A percentile compares a stretch with the other conserved stretches of the same genome.
Conservation (phyloP, 371 early-diverging fungal genomes). For the Mucor sp. region DNA sequence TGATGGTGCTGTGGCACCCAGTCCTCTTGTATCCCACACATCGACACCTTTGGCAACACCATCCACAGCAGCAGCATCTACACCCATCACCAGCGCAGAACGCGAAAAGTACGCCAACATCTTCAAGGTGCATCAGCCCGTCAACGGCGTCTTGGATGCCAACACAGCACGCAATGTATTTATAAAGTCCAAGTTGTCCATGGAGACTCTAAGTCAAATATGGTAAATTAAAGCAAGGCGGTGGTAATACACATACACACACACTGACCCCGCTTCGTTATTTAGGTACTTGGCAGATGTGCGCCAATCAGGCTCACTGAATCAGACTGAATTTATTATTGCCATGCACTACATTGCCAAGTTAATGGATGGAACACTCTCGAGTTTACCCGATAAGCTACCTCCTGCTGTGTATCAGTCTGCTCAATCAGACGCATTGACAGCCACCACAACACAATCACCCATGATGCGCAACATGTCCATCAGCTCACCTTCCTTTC, state of each 20-base stretch:
- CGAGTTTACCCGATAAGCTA: constrained; percentile 60
- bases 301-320: constrained; percentile 66
- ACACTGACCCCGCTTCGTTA: background rate
- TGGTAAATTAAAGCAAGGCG: constrained; percentile 35
- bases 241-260: background rate
- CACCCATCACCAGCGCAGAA: constrained; percentile 32
- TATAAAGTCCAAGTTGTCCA: constrained; percentile 47
- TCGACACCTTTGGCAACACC: background rate
- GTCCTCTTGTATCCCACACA: constrained; percentile 24
- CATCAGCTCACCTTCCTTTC: constrained; percentile 7
- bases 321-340: constrained; percentile 74
- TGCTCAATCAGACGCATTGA: constrained; percentile 18
- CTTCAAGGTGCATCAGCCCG: constrained; percentile 45
- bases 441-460: constrained; percentile 11
- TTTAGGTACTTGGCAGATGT: constrained; percentile 73
- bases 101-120: constrained; percentile 48
- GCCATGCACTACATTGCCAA: constrained; percentile 84
- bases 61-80: background rate
- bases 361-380: constrained; percentile 68
- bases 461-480: constrained; percentile 20
- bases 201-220: constrained; percentile 46
- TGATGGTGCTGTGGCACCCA: constrained; percentile 42
- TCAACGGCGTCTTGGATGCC: constrained; percentile 41
- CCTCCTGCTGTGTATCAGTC: constrained; percentile 65
- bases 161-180: constrained; percentile 45